These are phyloP conservation scores for Aspergillus biplanus DNA, from an alignment of 495 filamentous ascomycete genomes.

Conservation along the genomic window DNA sequence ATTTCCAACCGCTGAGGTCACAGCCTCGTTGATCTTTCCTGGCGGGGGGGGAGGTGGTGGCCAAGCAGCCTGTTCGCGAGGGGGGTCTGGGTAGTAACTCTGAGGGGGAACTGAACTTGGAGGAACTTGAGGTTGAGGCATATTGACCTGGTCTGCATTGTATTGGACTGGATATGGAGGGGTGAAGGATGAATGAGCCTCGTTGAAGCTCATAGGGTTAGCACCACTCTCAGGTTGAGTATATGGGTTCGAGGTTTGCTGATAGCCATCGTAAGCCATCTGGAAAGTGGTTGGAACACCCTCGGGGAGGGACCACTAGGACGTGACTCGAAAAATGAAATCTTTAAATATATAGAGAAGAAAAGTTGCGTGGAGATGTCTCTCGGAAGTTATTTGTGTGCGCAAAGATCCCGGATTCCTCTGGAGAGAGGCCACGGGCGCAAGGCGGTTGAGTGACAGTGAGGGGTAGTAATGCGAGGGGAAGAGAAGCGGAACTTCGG, in stretches of 20 bases:
- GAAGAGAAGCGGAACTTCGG: conserved; percentile 7
- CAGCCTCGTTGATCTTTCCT: conserved; percentile 52
- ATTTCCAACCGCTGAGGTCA: conserved; percentile 48
- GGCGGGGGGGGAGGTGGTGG: conserved; percentile 25
- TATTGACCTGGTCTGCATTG: conserved; percentile 40
- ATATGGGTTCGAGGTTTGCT: conserved; percentile 32
- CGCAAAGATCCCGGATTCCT: not conserved
- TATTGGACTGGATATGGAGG: conserved; percentile 45
- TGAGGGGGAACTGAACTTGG: conserved; percentile 26
- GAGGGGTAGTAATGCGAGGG: conserved; percentile 15
- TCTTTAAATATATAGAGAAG: no score
- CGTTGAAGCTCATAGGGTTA: conserved; percentile 29
- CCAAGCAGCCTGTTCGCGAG: conserved; percentile 25
- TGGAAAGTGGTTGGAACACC: conserved; percentile 11
- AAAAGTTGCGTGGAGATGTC: not conserved
- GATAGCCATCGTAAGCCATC: conserved; percentile 50
- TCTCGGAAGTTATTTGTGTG: conserved; percentile 13
- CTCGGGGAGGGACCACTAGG: conserved; percentile 1
- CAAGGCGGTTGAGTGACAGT: conserved; percentile 9
- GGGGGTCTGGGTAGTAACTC: conserved; percentile 26
- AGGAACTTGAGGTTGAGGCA: conserved; percentile 43
- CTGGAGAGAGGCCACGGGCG: not conserved
- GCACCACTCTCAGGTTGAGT: conserved; percentile 30
- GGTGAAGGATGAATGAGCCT: conserved; percentile 27
- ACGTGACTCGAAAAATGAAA: no score